Evolutionary conservation across 495 filamentous ascomycete genomes (phyloP), one percentile per base, ranked within the genome.

Genomic region (Rusavskia elegans): DNA sequence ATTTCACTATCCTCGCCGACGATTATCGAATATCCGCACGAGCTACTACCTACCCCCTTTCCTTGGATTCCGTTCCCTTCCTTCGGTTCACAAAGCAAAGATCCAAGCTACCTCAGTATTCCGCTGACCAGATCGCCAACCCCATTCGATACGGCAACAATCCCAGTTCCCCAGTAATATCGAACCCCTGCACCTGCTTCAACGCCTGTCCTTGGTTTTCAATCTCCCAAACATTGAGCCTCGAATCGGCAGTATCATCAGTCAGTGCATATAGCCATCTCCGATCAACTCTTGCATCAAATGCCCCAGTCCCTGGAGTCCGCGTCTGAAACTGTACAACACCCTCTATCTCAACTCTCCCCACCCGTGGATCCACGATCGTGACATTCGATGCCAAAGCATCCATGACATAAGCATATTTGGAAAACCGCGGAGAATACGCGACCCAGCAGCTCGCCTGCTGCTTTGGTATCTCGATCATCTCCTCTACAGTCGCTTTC

Each of bases 391-490:
- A 3, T 1, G 5, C 8, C 0, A 48, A 55, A 2, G 39, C 60
- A 54, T 66, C 64, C 3, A 64, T 46, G 9, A 63, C 16, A 48
- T 46, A 63, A 3, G 59, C 52, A 6, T 44, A 45, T 30, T 57
- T 49, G 32, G 35, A 37, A 37, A 60, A 61, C 16, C 55, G 53
- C 11, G 42, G 39, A 0, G 52, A 53, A 49, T 59, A 63, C 13
- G 42, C 49, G 5, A 52, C 51, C 64, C 64, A 66, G 45, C 63
- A 66, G 21, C 48, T 60, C 0, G 63, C 63, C 0, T 3, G 32
- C 48, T 66, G 38, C 35, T 51, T 54, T 4, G 57, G 32, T 19
- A 66, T 40, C 6, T 48, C 44, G 13, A 66, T 42, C 20, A 50
- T 57, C 30, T 55, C 53, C 11, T 51, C 40, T 11, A 62, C 49